Percentiles rank a stretch among this genome's conserved stretches.
These are phyloP conservation scores for Afroboletus lepidellus DNA, from an alignment of 1,284 basidiomycete genomes.

Conservation along the genomic window DNA sequence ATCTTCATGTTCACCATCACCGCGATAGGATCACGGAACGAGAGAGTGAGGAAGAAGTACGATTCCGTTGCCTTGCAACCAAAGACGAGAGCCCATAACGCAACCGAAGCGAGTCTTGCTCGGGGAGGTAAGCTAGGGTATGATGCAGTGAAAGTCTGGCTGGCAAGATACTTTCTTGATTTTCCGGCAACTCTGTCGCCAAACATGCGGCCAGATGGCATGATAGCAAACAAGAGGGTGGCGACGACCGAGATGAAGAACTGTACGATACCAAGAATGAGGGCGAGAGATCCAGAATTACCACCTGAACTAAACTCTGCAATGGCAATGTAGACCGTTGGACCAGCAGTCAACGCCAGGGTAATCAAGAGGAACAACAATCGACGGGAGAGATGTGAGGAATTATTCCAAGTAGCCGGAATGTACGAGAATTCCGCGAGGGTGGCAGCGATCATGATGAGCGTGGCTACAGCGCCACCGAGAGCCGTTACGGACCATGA, in stretches of 20 bases:
- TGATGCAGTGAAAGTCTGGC: constrained; percentile 93
- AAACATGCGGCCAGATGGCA: constrained; percentile 94
- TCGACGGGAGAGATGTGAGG: constrained; percentile 87
- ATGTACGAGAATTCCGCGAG: constrained; percentile 94
- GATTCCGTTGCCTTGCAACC: constrained; percentile 93
- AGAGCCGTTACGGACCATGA: constrained; percentile 87
- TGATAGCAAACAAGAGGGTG: constrained; percentile 79
- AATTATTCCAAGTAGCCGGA: constrained; percentile 96
- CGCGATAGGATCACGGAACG: constrained; percentile 86
- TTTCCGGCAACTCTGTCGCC: constrained; percentile 93
- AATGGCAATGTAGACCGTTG: constrained; percentile 88
- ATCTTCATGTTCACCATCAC: constrained; percentile 95
- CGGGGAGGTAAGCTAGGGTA: constrained; percentile 69
- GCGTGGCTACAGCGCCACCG: constrained; percentile 85
- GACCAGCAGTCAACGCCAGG: constrained; percentile 82
- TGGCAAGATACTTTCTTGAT: constrained; percentile 90
- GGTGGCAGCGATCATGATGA: constrained; percentile 93
- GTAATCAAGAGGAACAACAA: constrained; percentile 83
- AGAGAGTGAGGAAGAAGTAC: constrained; percentile 92
- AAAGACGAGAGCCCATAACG: constrained; percentile 88
- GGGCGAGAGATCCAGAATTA: constrained; percentile 67
- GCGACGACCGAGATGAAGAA: constrained; percentile 85
- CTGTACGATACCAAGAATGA: constrained; percentile 90
- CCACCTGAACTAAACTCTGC: constrained; percentile 50
- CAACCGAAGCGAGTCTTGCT: constrained; percentile 70